Evolutionary conservation across 228 moss, liverwort and hornwort species (phyloP), one percentile per base, ranked within the genome.

Genomic region (Sphagnum magellanicum): DNA sequence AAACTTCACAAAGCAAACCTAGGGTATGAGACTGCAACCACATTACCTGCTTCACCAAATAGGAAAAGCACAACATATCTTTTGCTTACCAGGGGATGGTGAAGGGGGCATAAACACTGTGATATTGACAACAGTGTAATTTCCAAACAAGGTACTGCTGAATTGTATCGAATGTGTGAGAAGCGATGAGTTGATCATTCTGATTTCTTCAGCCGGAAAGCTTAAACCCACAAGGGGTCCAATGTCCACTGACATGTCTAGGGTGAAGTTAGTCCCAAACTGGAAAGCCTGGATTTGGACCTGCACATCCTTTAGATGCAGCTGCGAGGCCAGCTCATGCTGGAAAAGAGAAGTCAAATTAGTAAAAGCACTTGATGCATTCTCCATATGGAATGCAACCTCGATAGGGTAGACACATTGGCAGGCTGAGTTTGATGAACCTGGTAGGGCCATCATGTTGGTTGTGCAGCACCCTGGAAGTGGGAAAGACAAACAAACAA

Each of bases 401-500:
- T 89, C 89, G 50, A 94, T 87, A 50, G 93, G 93, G 62, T 88
- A 94, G 53, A 94, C 91, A 78, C 93, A 94, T 49, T 87, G 82
- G 72, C 89, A 91, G 65, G 81, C 91, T 66, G 79, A 87, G 49
- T 67, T 78, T 68, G 72, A 80, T 60, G 77, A 79, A 77, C 89
- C 87, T 57, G 91, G 93, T 65, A 80, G 81, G 32, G 78, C 79
- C 53, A 94, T 94, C 81, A 89, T 89, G 66, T 79, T 83, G 58
- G 71, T 61, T 6, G 70, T 76, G 69, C 93, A 94, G 68, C 93
- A 94, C 61, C 78, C 84, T 87, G 75, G 73, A 85, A 79, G 74
- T n/a, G 48, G 11, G 16, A 57, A 48, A 59, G 5, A 65, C 60
- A 50, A 50, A 6, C 51, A 16, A 48, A 78, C 48, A n/a, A 17